Base-by-base conservation (phyloP, 257 asterid species). In the Echites panduratus region DNA sequence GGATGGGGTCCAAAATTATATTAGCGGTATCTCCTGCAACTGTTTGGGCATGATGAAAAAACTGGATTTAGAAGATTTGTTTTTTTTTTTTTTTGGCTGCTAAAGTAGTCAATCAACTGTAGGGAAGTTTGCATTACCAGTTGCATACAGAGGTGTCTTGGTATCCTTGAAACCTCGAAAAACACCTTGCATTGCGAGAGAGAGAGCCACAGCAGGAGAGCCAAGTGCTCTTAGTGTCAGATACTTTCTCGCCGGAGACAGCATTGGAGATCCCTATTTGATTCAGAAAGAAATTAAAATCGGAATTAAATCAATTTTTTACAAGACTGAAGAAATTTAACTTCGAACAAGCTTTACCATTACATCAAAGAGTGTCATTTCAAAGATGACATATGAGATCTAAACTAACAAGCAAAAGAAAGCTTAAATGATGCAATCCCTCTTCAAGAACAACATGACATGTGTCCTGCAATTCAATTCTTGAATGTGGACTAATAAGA, bases 181-280 rank as follows among this genome's bases (percentile, higher is more conserved):
- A 50, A 90, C 87, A 0, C 99, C 99, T 82, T 95, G 99, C 97
- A 90, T 92, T n/a, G 99, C 93, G 73, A 95, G 77, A n/a, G 98
- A 92, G 49, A 95, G 93, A 49, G 93, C 97, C 24, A 95, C 96
- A 10, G 99, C 99, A 4, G 98, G 99, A 7, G 99, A 95, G 41
- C 98, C 99, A 3, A 95, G 84, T 66, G 99, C 87, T 82, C 98
- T 83, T 61, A 94, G 75, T 14, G 84, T 84, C 61, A 94, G 80
- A 77, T 91, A 95, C 86, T 86, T 90, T 6, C 10, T 76, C 57
- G 97, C 99, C 1, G 95, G 96, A 12, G 75, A 58, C 16, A 90
- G 78, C 98, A 95, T 95, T 38, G 96, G 88, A 74, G 98, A 89
- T 77, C 86, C 97, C 98, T 94, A 59, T 70, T 50, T 50, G 41